phyloP scores from a whole-genome alignment of 495 filamentous ascomycete species.

The Penicillium desertorum region DNA sequence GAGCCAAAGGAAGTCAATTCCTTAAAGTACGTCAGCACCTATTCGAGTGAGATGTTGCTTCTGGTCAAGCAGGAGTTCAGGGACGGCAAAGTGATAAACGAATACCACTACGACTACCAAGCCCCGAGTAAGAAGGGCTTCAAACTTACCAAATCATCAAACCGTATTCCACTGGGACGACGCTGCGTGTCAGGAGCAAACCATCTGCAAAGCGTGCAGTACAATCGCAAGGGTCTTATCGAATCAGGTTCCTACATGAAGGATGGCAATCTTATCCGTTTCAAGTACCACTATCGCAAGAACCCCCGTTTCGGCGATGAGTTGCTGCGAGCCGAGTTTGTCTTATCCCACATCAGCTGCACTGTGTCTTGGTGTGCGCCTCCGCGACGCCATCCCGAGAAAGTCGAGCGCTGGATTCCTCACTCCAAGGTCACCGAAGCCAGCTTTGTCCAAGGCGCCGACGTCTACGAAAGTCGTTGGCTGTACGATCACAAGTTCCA shows the following conservation, averaged over 20 bases:
- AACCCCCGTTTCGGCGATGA: slow-evolving; percentile 56
- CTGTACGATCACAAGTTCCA: slow-evolving; percentile 63
- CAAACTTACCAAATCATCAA: slow-evolving; percentile 26
- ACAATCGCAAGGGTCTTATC: slow-evolving; percentile 56
- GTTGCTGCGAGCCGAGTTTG: slow-evolving; percentile 57
- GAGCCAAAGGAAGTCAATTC: slow-evolving; percentile 44
- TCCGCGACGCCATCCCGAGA: slow-evolving; percentile 51
- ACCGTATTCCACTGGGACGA: slow-evolving; percentile 47
- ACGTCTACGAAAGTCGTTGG: slow-evolving; percentile 58
- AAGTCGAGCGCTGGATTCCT: slow-evolving; percentile 58
- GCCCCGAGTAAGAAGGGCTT: slow-evolving; percentile 34
- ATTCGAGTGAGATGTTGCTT: slow-evolving; percentile 49
- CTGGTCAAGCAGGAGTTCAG: slow-evolving; percentile 50
- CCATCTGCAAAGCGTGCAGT: slow-evolving; percentile 50
- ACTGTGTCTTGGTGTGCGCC: slow-evolving; percentile 61
- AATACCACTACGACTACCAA: slow-evolving; percentile 54
- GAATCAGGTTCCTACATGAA: slow-evolving; percentile 55
- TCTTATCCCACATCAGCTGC: slow-evolving; percentile 54
- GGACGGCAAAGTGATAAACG: slow-evolving; percentile 45
- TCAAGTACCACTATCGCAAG: slow-evolving; percentile 60
- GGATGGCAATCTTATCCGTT: slow-evolving; percentile 54
- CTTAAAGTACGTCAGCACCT: slow-evolving; percentile 49
- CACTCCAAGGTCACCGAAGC: slow-evolving; percentile 59
- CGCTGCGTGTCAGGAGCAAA: slow-evolving; percentile 50
- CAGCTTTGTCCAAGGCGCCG: slow-evolving; percentile 53